phyloP scores from a whole-genome alignment of 441 rosid species.

The Mallotus repandus region DNA sequence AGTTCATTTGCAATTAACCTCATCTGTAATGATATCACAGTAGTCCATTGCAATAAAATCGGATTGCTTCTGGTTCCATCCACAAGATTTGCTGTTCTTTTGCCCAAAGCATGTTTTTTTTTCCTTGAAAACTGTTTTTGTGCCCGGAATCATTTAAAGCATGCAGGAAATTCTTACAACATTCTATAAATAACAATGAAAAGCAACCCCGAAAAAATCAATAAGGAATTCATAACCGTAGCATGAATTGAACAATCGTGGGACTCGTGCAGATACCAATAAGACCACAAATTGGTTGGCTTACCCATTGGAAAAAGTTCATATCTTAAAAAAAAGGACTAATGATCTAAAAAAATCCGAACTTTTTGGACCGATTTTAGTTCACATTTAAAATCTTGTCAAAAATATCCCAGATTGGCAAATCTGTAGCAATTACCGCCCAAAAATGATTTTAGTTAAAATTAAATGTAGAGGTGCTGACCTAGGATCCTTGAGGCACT shows the following conservation, averaged over 20 bases:
- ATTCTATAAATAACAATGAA: background rate
- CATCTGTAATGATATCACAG: conserved; percentile 1
- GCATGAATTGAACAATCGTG: background rate
- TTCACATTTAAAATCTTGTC: too few relatives aligned
- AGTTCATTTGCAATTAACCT: background rate
- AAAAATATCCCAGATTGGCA: too few relatives aligned
- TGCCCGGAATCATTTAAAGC: background rate
- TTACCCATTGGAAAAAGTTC: background rate
- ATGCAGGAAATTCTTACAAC: background rate
- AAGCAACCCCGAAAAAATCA: background rate
- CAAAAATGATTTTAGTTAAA: too few relatives aligned
- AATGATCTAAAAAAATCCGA: too few relatives aligned
- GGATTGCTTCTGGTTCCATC: conserved; percentile 12
- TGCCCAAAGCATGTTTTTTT: background rate
- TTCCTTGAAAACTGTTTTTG: background rate
- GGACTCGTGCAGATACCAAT: background rate
- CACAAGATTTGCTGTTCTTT: background rate
- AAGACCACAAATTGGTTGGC: background rate
- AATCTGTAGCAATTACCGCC: too few relatives aligned
- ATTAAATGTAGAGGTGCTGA: too few relatives aligned
- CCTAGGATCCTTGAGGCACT: too few relatives aligned
- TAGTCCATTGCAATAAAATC: conserved; percentile 6
- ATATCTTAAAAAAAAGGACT: background rate
- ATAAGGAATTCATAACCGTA: background rate
- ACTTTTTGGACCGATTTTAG: too few relatives aligned